A percentile compares a stretch with the other conserved stretches of the same genome.
Evolutionary conservation across 2,329 filamentous ascomycete species (phyloP).

Genomic region (Podosphaera fusca): DNA sequence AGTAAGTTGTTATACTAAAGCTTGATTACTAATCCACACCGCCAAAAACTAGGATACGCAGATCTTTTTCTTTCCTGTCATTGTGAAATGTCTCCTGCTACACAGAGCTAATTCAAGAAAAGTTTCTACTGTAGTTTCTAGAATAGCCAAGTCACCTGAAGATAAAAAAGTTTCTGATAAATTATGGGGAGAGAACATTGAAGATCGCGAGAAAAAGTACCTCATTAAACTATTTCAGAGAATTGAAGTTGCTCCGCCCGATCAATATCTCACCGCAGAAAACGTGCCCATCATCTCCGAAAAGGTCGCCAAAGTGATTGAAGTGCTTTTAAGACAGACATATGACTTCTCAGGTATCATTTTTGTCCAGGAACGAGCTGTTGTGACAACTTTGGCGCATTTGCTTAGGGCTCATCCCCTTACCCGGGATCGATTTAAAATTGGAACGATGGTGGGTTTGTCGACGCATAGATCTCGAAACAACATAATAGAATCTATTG

Average conservation of each 20-base stretch:
- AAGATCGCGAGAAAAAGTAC: constrained; percentile 28
- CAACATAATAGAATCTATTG: constrained; percentile 20
- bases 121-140: constrained; percentile 21
- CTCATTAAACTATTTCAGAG: constrained; percentile 24
- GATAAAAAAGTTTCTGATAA: constrained; percentile 16
- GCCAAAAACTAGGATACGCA: background rate
- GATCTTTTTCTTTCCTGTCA: too few relatives aligned
- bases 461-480: constrained; percentile 19
- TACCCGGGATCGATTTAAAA: constrained; percentile 22
- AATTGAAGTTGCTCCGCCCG: constrained; percentile 15
- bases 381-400: constrained; percentile 33
- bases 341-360: constrained; percentile 31
- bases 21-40: background rate
- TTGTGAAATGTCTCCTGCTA: background rate
- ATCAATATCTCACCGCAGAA: constrained; percentile 6
- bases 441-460: constrained; percentile 32
- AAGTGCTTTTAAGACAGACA: constrained; percentile 23
- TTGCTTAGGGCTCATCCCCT: constrained; percentile 19
- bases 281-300: constrained; percentile 21
- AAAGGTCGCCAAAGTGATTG: constrained; percentile 34
- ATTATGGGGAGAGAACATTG: constrained; percentile 18
- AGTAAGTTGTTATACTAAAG: constrained; percentile 9
- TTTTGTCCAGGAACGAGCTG: constrained; percentile 41
- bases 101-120: background rate
- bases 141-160: constrained; percentile 24